Percentiles rank a stretch among this genome's conserved stretches.
These are phyloP conservation scores for Penicillium hordei DNA, from an alignment of 2,329 filamentous ascomycete genomes.

Conservation along the genomic window DNA sequence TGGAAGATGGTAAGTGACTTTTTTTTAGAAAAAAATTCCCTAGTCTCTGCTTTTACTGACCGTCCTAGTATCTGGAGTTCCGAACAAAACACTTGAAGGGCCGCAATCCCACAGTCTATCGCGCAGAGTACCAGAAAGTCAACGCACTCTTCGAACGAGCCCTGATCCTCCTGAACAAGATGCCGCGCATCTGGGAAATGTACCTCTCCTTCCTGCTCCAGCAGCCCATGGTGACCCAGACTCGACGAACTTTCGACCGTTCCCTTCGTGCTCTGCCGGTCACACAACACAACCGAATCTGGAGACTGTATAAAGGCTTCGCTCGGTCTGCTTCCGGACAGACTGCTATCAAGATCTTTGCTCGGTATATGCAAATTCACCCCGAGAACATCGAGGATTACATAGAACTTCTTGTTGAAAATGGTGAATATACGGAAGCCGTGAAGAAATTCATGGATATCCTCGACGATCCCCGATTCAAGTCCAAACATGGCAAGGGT, in stretches of 20 bases:
- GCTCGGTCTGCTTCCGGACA: conserved; percentile 86
- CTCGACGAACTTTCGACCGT: conserved; percentile 84
- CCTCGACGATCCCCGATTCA: conserved; percentile 84
- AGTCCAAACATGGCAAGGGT: conserved; percentile 89
- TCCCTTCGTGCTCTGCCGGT: conserved; percentile 87
- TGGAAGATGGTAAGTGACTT: conserved; percentile 80
- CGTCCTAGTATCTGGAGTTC: conserved; percentile 73
- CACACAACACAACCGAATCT: conserved; percentile 93
- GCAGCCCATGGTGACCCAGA: conserved; percentile 87
- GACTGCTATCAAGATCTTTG: conserved; percentile 91
- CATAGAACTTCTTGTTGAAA: conserved; percentile 81
- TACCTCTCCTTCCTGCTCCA: conserved; percentile 87
- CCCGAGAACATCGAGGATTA: conserved; percentile 95
- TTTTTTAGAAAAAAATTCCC: no score
- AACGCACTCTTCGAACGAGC: conserved; percentile 93
- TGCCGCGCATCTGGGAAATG: conserved; percentile 98
- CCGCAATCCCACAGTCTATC: conserved; percentile 78
- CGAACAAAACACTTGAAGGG: conserved; percentile 76
- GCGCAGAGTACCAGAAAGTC: conserved; percentile 83
- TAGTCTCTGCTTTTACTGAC: conserved; percentile 21
- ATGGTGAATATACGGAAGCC: conserved; percentile 84
- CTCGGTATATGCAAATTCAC: conserved; percentile 94
- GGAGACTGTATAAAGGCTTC: conserved; percentile 87
- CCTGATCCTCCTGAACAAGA: conserved; percentile 92
- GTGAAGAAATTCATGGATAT: conserved; percentile 88